Percentiles rank a stretch among this genome's conserved stretches.
phyloP scores from a whole-genome alignment of 2,329 filamentous ascomycete species.

The Fusarium sarcochroum region DNA sequence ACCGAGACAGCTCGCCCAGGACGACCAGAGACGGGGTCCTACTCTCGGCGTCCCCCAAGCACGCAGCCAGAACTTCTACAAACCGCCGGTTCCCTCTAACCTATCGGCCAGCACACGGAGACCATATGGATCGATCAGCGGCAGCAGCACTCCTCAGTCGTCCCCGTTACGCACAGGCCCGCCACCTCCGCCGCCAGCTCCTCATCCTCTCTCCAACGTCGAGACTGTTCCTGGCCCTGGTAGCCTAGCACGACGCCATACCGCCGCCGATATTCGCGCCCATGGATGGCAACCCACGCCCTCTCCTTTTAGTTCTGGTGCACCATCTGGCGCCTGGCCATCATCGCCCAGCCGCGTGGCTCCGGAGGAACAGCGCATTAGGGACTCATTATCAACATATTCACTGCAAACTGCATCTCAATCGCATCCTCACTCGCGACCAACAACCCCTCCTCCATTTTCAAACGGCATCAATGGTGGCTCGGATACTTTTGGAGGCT shows the following conservation, averaged over 20 bases:
- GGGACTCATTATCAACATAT: slow-evolving; percentile 70
- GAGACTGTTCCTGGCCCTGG: slow-evolving; percentile 75
- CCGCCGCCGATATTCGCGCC: slow-evolving; percentile 93
- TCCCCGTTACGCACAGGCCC: slow-evolving; percentile 80
- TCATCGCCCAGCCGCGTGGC: slow-evolving; percentile 66
- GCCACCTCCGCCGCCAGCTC: slow-evolving; percentile 73
- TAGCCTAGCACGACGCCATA: slow-evolving; percentile 86
- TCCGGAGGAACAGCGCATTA: slow-evolving; percentile 68
- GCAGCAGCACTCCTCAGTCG: slow-evolving; percentile 72
- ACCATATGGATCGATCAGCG: slow-evolving; percentile 89
- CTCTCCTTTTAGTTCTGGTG: slow-evolving; percentile 75
- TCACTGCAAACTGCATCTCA: slow-evolving; percentile 63
- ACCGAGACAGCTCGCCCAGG: slow-evolving; percentile 87
- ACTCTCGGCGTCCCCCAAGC: slow-evolving; percentile 75
- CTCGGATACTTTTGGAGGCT: slow-evolving; percentile 65
- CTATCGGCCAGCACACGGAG: slow-evolving; percentile 81
- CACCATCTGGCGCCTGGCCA: slow-evolving; percentile 66
- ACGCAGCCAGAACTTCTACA: slow-evolving; percentile 74
- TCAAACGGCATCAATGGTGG: slow-evolving; percentile 59
- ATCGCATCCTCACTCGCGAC: slow-evolving; percentile 63
- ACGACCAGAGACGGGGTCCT: slow-evolving; percentile 82
- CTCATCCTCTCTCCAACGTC: slow-evolving; percentile 75
- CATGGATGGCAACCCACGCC: slow-evolving; percentile 79
- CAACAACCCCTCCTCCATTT: slow-evolving; percentile 67
- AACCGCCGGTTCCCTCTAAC: slow-evolving; percentile 85